phyloP scores from a whole-genome alignment of 208 protist genomes.

The Spongospora subterranea region DNA sequence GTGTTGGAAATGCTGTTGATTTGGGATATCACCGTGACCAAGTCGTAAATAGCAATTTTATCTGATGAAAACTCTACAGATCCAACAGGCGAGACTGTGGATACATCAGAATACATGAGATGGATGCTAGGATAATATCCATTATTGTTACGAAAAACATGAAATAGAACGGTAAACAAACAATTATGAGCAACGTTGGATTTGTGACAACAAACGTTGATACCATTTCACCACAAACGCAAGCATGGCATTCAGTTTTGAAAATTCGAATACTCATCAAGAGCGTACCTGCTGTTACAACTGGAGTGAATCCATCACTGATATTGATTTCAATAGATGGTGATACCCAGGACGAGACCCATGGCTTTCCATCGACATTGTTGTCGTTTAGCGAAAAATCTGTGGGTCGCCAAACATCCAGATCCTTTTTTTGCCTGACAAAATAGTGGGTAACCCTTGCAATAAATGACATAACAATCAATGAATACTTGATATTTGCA shows the following conservation, averaged over 20 bases:
- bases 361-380: not conserved
- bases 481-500: constrained; percentile 31
- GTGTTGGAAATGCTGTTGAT: not conserved
- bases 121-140: too few species aligned
- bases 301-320: too few species aligned
- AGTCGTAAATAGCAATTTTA: constrained; percentile 17
- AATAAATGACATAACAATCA: not conserved
- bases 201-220: too few species aligned
- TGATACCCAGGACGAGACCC: not conserved
- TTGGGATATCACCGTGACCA: not conserved
- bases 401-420: not conserved
- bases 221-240: too few species aligned
- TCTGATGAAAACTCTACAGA: too few species aligned
- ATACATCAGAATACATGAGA: too few species aligned
- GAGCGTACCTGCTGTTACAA: too few species aligned
- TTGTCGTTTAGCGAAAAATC: not conserved
- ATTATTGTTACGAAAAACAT: not conserved
- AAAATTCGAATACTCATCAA: too few species aligned
- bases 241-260: too few species aligned
- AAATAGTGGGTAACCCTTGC: not conserved
- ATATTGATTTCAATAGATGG: not conserved
- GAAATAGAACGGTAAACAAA: not conserved
- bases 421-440: not conserved
- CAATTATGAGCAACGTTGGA: not conserved
- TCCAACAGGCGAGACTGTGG: too few species aligned